Conservation (phyloP, 805 yeast species). For the Tetrapisispora pingtungensis region DNA sequence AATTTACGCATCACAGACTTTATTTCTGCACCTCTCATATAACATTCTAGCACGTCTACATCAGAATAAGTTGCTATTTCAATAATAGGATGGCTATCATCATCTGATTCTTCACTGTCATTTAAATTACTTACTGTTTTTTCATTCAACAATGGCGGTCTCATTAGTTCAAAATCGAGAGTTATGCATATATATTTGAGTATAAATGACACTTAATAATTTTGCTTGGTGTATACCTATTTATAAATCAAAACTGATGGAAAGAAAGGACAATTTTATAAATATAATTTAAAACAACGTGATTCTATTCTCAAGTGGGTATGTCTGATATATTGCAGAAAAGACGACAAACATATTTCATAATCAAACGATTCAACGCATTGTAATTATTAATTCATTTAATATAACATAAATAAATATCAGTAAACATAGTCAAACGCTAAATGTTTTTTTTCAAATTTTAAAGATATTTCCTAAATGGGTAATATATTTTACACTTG, state of each 20-base stretch:
- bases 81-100: slow-evolving; percentile 14
- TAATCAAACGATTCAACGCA: no score
- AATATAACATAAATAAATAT: no score
- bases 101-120: slow-evolving; percentile 1
- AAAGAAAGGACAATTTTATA: no score
- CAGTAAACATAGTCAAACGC: no score
- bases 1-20: slow-evolving; percentile 65
- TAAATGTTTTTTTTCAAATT: not conserved
- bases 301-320: no score
- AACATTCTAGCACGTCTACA: slow-evolving; percentile 50
- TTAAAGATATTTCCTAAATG: not conserved
- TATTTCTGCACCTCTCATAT: slow-evolving; percentile 40
- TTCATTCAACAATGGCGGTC: not conserved
- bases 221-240: no score
- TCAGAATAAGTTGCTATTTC: slow-evolving; percentile 40
- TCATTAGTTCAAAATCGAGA: not conserved
- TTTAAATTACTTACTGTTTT: not conserved
- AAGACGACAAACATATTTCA: no score
- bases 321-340: no score
- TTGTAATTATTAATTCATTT: no score
- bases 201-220: no score
- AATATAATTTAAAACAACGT: no score
- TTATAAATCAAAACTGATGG: no score
- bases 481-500: not conserved
- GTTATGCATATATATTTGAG: not conserved